These are phyloP conservation scores for Calonectria crousiana DNA, from an alignment of 2,329 filamentous ascomycete genomes.

Conservation along the genomic window DNA sequence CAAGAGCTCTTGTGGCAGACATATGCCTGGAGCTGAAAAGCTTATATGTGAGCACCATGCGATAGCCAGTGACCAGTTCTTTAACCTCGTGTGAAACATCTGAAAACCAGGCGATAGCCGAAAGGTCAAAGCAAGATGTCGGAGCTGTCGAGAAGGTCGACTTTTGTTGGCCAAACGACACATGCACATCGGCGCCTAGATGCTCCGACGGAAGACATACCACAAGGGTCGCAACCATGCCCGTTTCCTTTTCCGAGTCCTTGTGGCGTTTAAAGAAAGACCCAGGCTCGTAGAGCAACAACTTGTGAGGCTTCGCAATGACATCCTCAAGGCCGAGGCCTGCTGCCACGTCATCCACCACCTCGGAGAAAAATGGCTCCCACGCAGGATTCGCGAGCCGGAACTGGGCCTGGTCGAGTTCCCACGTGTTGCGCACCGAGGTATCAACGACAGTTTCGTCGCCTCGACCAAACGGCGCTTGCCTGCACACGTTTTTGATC, in stretches of 20 bases:
- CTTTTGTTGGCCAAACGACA: constrained; percentile 19
- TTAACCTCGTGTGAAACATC: constrained; percentile 27
- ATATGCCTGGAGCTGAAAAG: background rate
- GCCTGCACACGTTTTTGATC: constrained; percentile 22
- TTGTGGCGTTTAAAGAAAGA: constrained; percentile 30
- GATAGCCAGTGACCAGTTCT: constrained; percentile 22
- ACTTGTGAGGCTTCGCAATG: constrained; percentile 21
- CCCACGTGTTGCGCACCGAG: constrained; percentile 25
- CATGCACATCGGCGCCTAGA: constrained; percentile 20
- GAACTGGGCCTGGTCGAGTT: constrained; percentile 24
- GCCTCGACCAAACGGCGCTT: constrained; percentile 24
- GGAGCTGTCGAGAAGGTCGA: constrained; percentile 13
- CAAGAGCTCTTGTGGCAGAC: background rate
- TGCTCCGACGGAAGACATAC: constrained; percentile 30
- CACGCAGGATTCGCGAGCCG: constrained; percentile 18
- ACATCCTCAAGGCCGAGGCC: constrained; percentile 12
- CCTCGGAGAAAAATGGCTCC: background rate
- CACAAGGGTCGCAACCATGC: constrained; percentile 23
- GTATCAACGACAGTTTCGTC: constrained; percentile 23
- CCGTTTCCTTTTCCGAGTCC: constrained; percentile 16
- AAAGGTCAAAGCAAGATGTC: constrained; percentile 27
- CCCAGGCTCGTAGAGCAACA: constrained; percentile 29
- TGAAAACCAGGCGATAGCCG: constrained; percentile 30
- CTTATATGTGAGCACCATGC: constrained; percentile 33
- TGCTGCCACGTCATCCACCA: background rate